Conservation (phyloP, 371 early-diverging fungal genomes). For the Nematocida ausubeli region DNA sequence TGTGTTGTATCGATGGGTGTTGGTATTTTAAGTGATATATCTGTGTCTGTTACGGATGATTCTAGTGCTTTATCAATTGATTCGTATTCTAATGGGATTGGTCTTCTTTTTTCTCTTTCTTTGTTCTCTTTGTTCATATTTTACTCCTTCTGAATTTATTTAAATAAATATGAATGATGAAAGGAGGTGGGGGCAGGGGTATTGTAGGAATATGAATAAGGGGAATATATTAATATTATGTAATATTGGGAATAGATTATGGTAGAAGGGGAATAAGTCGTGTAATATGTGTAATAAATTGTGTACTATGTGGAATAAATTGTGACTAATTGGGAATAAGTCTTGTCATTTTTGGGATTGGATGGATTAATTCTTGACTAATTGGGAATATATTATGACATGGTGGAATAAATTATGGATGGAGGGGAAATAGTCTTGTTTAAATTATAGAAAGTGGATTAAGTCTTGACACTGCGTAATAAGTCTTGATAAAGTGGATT, state of each 20-base stretch:
- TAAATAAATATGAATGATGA: constrained; percentile 35
- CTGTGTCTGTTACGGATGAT: constrained; percentile 30
- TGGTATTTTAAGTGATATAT: constrained; percentile 50
- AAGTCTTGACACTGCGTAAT: too few species aligned
- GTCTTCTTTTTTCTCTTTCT: constrained; percentile 49
- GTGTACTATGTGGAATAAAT: too few species aligned
- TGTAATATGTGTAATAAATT: neutral
- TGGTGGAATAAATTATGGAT: too few species aligned
- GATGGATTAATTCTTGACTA: too few species aligned
- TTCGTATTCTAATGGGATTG: constrained; percentile 51
- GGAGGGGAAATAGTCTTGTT: too few species aligned
- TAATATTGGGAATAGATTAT: neutral
- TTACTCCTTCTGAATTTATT: constrained; percentile 48
- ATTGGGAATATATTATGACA: too few species aligned
- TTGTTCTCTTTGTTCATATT: constrained; percentile 14
- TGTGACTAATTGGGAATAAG: too few species aligned
- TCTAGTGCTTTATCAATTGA: constrained; percentile 43
- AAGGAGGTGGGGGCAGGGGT: too few species aligned
- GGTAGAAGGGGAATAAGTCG: neutral
- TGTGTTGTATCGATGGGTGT: neutral
- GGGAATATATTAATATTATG: neutral
- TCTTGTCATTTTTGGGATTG: too few species aligned
- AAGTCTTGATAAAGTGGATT: too few species aligned
- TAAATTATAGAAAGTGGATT: too few species aligned
- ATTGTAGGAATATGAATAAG: neutral